Evolutionary conservation across 2,329 filamentous ascomycete species (phyloP).

Genomic region (Exserohilum turcica): DNA sequence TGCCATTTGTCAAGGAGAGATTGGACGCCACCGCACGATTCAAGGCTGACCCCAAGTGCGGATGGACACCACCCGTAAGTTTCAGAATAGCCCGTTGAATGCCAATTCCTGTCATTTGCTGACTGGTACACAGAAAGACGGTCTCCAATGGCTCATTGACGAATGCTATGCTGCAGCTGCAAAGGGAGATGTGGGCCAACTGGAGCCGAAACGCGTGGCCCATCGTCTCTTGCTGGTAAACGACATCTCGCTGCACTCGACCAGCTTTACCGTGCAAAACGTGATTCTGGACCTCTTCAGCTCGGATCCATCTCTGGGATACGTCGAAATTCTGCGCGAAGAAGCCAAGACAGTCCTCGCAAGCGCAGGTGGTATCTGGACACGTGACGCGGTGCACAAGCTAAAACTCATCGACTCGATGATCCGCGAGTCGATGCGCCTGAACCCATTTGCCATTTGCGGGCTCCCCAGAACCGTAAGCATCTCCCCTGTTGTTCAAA

Average conservation of each 20-base stretch:
- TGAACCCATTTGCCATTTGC: conserved; percentile 20
- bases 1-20: conserved; percentile 22
- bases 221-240: conserved; percentile 24
- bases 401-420: conserved; percentile 20
- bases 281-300: conserved; percentile 22
- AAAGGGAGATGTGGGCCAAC: conserved; percentile 14
- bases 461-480: conserved; percentile 20
- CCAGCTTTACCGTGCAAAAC: conserved; percentile 21
- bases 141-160: conserved; percentile 24
- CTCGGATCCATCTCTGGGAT: conserved; percentile 15
- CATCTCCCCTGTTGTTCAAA: background rate
- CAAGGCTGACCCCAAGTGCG: conserved; percentile 16
- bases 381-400: conserved; percentile 16
- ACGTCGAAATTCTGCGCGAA: conserved; percentile 17
- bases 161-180: conserved; percentile 17
- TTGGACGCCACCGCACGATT: conserved; percentile 18
- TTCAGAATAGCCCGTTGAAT: background rate
- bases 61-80: conserved; percentile 19
- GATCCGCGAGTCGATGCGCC: conserved; percentile 23
- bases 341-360: conserved; percentile 15
- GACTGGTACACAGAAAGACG: conserved; percentile 13
- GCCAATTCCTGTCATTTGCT: background rate
- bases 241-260: conserved; percentile 21
- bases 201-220: conserved; percentile 19
- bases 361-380: conserved; percentile 16